phyloP scores from a whole-genome alignment of 306 rosid genomes.

The Trifolium pratense region DNA sequence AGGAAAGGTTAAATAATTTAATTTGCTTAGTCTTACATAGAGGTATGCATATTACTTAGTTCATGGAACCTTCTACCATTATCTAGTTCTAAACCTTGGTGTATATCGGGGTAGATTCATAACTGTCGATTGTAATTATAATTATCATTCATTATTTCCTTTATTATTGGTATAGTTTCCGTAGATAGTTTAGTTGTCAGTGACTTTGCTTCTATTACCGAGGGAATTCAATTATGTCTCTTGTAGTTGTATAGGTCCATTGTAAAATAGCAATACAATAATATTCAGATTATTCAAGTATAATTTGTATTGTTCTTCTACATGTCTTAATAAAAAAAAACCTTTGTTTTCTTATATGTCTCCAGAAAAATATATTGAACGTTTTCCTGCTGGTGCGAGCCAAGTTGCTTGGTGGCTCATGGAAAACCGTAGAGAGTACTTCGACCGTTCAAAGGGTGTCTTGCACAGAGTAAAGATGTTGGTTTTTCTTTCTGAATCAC shows the following conservation, averaged over 20 bases:
- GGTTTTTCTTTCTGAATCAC: conserved; percentile 81
- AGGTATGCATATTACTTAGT: conserved; percentile 23
- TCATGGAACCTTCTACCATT: conserved; percentile 3
- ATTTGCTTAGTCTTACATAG: conserved; percentile 21
- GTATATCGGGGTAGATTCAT: conserved; percentile 9
- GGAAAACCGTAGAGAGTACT: conserved; percentile 96
- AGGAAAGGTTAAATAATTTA: conserved; percentile 12
- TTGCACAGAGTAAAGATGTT: conserved; percentile 81
- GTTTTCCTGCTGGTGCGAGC: conserved; percentile 95
- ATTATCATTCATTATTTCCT: not conserved
- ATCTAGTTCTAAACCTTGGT: conserved; percentile 17
- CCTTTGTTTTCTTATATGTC: conserved; percentile 19
- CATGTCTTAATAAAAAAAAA: conserved; percentile 14
- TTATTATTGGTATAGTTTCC: not conserved
- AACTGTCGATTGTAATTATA: conserved; percentile 6
- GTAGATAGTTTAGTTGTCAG: not conserved
- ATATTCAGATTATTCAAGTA: conserved; percentile 2
- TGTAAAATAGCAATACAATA: not conserved
- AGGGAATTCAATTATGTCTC: not conserved
- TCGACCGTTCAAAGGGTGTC: conserved; percentile 81
- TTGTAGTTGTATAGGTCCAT: not conserved
- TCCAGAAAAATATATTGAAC: conserved; percentile 83
- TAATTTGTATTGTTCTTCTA: conserved; percentile 15
- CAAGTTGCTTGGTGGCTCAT: conserved; percentile 99
- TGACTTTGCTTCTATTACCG: not conserved